Percentiles rank a stretch among this genome's conserved stretches.
These are phyloP conservation scores for Apostasia ramifera DNA, from an alignment of 106 monocot species.

Conservation along the genomic window DNA sequence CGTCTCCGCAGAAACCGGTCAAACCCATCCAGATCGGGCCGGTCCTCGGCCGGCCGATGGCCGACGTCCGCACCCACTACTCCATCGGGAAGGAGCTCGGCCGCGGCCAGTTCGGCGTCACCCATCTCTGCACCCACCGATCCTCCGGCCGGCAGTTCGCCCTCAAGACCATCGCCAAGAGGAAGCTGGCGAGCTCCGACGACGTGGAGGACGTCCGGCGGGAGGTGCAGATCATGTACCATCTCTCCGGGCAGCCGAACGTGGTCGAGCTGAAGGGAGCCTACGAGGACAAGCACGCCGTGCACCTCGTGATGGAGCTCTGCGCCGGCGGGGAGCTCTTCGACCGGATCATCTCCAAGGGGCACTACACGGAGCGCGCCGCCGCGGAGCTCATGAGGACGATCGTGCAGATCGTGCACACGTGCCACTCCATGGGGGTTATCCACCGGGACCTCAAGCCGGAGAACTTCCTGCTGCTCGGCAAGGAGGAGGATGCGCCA, in stretches of 20 bases:
- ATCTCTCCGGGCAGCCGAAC: slow-evolving; percentile 57
- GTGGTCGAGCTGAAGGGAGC: slow-evolving; percentile 50
- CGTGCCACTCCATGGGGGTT: slow-evolving; percentile 61
- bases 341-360: slow-evolving; percentile 39
- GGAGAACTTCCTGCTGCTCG: slow-evolving; percentile 59
- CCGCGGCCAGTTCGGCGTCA: slow-evolving; percentile 59
- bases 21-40: slow-evolving; percentile 32
- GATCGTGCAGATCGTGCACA: slow-evolving; percentile 56
- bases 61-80: slow-evolving; percentile 33
- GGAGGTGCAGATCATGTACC: slow-evolving; percentile 72
- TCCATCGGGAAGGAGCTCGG: slow-evolving; percentile 57
- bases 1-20: not conserved
- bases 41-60: slow-evolving; percentile 61
- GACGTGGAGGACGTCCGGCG: slow-evolving; percentile 56
- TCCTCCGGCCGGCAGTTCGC: slow-evolving; percentile 39
- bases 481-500: slow-evolving; percentile 46
- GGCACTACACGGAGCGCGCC: slow-evolving; percentile 35
- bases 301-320: slow-evolving; percentile 50
- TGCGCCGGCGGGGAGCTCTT: slow-evolving; percentile 51
- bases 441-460: slow-evolving; percentile 64
- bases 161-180: slow-evolving; percentile 58
- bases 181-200: slow-evolving; percentile 42
- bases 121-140: slow-evolving; percentile 46
- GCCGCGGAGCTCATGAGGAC: slow-evolving; percentile 46
- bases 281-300: slow-evolving; percentile 58